A percentile compares a stretch with the other conserved stretches of the same genome.
phyloP scores from a whole-genome alignment of 352 stramenopile genomes.

The Phytophthora brassicae region DNA sequence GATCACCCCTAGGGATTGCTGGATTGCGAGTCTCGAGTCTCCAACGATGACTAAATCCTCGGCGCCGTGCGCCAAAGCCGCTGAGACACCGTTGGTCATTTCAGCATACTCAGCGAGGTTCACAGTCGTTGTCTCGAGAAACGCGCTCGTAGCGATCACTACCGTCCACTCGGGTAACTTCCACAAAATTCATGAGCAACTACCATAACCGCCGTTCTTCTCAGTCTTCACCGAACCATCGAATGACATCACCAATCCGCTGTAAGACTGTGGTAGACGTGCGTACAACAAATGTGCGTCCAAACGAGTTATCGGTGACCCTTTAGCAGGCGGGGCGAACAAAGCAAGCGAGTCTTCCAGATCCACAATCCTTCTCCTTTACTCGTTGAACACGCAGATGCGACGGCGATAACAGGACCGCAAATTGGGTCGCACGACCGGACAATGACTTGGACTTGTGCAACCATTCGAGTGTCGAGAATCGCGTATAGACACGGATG shows the following conservation, averaged over 20 bases:
- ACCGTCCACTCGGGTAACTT: neutral
- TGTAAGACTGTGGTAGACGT: neutral
- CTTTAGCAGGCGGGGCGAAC: no score
- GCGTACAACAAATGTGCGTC: neutral
- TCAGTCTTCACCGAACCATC: neutral
- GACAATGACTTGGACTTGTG: no score
- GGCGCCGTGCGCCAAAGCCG: constrained; percentile 1
- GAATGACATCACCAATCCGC: neutral
- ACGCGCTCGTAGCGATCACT: neutral
- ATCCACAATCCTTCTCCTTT: no score
- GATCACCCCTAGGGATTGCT: constrained; percentile 17
- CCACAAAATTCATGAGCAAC: neutral
- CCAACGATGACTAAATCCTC: constrained; percentile 6
- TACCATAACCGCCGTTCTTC: neutral
- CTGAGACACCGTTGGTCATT: constrained; percentile 2
- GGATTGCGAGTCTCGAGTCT: constrained; percentile 9
- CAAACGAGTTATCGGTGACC: neutral
- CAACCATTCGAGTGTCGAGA: no score
- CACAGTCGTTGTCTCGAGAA: constrained; percentile 5
- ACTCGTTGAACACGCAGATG: no score
- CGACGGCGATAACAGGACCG: no score
- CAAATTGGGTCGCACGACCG: no score
- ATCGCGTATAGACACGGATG: no score
- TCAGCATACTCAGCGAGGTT: constrained; percentile 32
- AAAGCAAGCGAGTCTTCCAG: no score